Evolutionary conservation across 768 basidiomycete species (phyloP), one percentile per base, ranked within the genome.

Genomic region (Amanita fuliginea): DNA sequence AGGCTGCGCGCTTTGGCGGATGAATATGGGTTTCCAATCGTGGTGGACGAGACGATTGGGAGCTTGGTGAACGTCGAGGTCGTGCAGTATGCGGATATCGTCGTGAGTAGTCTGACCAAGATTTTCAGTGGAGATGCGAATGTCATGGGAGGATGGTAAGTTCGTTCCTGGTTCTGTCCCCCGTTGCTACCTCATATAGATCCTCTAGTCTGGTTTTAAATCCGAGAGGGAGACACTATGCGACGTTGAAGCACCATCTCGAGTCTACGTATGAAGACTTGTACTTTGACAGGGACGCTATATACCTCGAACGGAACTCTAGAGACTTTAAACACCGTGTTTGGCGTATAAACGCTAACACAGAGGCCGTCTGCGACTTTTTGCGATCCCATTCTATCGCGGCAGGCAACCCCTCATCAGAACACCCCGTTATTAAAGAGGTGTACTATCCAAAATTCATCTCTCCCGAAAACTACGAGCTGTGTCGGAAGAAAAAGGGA

Each of bases 301-400:
- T 97, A 49, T 95, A 82, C 72, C 87, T 99, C 86, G 95, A 99
- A 62, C 86, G 94, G 56, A 99, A 99, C 67, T 98, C 95, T 14
- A 88, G 95, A 45, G 83, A 96, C 67, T 97, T 95, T 70, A 67
- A 74, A 46, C 71, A 68, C 6, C 88, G 95, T 48, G 75, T 92
- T 55, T 71, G 71, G 49, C 62, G 70, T 47, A 90, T 95, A 64
- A 90, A 98, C 63, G 62, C 64, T 28, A 98, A 95, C 62, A 72
- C 94, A 3, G 82, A 90, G 60, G 77, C 76, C 39, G 70, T 94
- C 50, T 94, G 91, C 64, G 83, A 87, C 48, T 79, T 84, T 61
- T 71, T 99, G 24, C 75, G 71, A 34, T 71, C 77, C 2, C 78
- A 75, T 42, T 83, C 83, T 0, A 48, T 69, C 24, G 65, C 67